Percentiles rank a stretch among this genome's conserved stretches.
phyloP scores from a whole-genome alignment of 352 stramenopile species.

The Phytophthora palmivora region DNA sequence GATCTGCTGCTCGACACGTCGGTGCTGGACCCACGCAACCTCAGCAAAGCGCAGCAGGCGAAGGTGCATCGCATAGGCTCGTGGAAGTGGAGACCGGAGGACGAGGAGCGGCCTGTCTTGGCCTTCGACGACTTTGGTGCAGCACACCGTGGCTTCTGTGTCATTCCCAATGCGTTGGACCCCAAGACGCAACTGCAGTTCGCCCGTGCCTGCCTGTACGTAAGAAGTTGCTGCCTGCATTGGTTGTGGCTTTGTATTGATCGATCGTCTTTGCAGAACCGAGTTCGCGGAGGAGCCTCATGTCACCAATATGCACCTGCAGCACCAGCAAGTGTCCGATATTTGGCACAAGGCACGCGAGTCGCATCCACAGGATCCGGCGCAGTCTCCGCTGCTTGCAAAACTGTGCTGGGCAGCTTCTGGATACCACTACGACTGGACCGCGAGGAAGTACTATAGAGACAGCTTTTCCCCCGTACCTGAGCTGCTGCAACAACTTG shows the following conservation, averaged over 20 bases:
- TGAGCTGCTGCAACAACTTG: conserved; percentile 50
- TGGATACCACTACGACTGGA: conserved; percentile 89
- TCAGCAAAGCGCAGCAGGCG: conserved; percentile 38
- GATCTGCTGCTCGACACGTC: conserved; percentile 38
- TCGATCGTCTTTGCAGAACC: conserved; percentile 43
- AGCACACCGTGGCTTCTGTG: conserved; percentile 49
- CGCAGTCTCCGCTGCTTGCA: conserved; percentile 47
- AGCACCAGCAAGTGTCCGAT: conserved; percentile 50
- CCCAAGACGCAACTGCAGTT: conserved; percentile 57
- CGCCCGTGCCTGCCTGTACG: conserved; percentile 65
- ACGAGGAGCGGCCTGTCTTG: conserved; percentile 51
- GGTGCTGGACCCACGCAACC: conserved; percentile 51
- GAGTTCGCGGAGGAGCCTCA: conserved; percentile 78
- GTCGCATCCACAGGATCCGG: conserved; percentile 46
- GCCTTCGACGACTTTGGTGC: conserved; percentile 54
- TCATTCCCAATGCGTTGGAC: conserved; percentile 70
- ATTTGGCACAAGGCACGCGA: conserved; percentile 63
- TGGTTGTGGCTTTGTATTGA: conserved; percentile 1
- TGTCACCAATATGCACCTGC: conserved; percentile 81
- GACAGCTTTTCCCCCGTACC: conserved; percentile 66
- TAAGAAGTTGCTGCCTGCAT: conserved; percentile 5
- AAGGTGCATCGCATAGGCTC: conserved; percentile 44
- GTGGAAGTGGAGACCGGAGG: conserved; percentile 37
- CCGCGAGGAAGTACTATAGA: conserved; percentile 67
- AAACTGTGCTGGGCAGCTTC: conserved; percentile 79